phyloP scores from a whole-genome alignment of 495 filamentous ascomycete species.

The Xylaria longipes region DNA sequence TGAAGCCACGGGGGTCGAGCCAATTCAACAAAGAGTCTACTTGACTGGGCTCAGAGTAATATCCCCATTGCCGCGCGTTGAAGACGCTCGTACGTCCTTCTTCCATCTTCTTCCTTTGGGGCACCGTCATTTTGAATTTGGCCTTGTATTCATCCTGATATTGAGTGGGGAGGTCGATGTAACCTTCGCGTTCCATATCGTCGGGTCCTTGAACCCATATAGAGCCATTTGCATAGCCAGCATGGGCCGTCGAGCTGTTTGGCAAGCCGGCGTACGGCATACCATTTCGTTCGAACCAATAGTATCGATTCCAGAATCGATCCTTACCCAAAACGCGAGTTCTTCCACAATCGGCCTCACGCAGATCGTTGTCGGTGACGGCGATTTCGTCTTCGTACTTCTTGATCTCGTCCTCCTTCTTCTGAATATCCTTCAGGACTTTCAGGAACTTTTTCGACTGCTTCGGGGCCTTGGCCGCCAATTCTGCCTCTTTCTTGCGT shows the following conservation, averaged over 20 bases:
- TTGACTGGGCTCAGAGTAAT: constrained; percentile 77
- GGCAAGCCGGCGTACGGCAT: constrained; percentile 95
- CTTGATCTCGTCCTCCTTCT: constrained; percentile 77
- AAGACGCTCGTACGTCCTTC: constrained; percentile 82
- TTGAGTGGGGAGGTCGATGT: constrained; percentile 72
- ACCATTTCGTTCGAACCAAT: constrained; percentile 98
- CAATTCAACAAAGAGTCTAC: constrained; percentile 82
- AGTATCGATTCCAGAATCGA: constrained; percentile 97
- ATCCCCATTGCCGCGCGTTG: constrained; percentile 86
- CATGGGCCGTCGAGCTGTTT: constrained; percentile 82
- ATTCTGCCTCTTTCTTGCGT: constrained; percentile 77
- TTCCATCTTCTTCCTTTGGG: constrained; percentile 84
- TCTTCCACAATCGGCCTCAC: constrained; percentile 90
- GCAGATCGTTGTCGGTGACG: constrained; percentile 85
- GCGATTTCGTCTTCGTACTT: constrained; percentile 84
- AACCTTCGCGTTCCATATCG: constrained; percentile 82
- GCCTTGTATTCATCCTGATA: constrained; percentile 66
- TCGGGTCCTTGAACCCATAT: constrained; percentile 97
- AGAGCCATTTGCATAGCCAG: constrained; percentile 90
- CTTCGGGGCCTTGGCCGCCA: constrained; percentile 85
- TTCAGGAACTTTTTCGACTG: constrained; percentile 83
- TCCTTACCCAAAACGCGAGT: constrained; percentile 90
- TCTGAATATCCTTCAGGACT: constrained; percentile 84
- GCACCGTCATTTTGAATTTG: constrained; percentile 78
- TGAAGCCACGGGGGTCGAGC: constrained; percentile 83